A percentile compares a stretch with the other conserved stretches of the same genome.
These are phyloP conservation scores for Arabidopsis arenosa DNA, from an alignment of 345 rosid species.

Conservation along the genomic window DNA sequence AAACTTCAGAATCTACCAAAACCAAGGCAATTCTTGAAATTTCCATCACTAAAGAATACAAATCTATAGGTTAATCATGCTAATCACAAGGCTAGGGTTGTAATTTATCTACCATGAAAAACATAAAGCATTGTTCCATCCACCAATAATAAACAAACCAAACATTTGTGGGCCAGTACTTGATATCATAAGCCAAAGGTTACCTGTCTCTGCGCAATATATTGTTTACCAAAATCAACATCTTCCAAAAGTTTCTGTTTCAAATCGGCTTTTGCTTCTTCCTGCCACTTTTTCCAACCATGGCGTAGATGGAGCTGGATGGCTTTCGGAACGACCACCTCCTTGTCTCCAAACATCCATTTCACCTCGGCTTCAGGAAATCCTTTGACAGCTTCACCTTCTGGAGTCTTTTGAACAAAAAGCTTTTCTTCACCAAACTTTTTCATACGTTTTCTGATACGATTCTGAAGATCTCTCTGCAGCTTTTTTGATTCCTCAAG, in stretches of 20 bases:
- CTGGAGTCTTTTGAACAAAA: conserved; percentile 69
- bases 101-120: conserved; percentile 21
- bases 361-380: conserved; percentile 86
- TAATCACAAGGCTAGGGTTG: conserved; percentile 16
- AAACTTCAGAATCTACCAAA: conserved; percentile 27
- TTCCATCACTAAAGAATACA: conserved; percentile 17
- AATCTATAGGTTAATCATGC: conserved; percentile 19
- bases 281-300: conserved; percentile 97
- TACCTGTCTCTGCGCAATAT: conserved; percentile 80
- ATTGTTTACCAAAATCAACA: conserved; percentile 80
- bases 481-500: conserved; percentile 76
- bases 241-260: conserved; percentile 73
- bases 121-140: conserved; percentile 2
- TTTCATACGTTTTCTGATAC: conserved; percentile 71
- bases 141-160: not conserved
- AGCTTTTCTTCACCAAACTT: conserved; percentile 75
- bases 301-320: conserved; percentile 70
- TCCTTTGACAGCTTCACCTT: conserved; percentile 80
- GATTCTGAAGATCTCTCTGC: conserved; percentile 70
- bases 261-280: conserved; percentile 81
- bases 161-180: conserved; percentile 8
- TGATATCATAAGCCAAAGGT: conserved; percentile 34
- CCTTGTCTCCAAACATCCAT: conserved; percentile 94
- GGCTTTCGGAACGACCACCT: conserved; percentile 89
- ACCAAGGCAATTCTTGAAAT: conserved; percentile 16